Evolutionary conservation across 83 land plant genomes (phyloP).

Genomic region (Isoetes engelmannii): DNA sequence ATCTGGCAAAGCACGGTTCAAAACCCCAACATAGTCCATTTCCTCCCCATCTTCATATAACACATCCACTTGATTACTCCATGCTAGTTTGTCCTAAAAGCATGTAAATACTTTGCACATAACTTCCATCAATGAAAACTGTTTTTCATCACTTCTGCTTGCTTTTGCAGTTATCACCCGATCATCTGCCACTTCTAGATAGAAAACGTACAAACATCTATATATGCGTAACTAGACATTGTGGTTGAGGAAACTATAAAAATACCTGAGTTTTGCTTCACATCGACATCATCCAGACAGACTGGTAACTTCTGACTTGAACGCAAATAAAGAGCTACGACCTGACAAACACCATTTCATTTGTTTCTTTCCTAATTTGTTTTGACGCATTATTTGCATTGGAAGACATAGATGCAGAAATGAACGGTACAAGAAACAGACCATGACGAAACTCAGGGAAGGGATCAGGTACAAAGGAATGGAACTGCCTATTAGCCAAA

Average conservation of each 20-base stretch:
- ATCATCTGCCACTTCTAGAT: background rate
- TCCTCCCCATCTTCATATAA: slow-evolving; percentile 39
- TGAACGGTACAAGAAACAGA: no score
- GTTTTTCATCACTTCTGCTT: slow-evolving; percentile 25
- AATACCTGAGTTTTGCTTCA: background rate
- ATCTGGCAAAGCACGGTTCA: slow-evolving; percentile 73
- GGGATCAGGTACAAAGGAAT: no score
- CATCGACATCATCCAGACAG: background rate
- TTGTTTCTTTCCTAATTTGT: no score
- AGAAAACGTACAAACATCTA: no score
- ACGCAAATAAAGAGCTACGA: slow-evolving; percentile 64
- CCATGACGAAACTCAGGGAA: no score
- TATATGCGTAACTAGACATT: no score
- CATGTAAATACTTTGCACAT: background rate
- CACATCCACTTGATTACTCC: background rate
- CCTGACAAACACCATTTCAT: slow-evolving; percentile 37
- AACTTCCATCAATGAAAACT: slow-evolving; percentile 5
- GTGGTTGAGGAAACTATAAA: no score
- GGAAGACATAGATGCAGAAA: no score
- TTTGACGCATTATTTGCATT: no score
- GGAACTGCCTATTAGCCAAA: no score
- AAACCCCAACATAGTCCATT: slow-evolving; percentile 74
- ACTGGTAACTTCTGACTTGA: slow-evolving; percentile 38
- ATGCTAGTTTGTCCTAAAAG: background rate
- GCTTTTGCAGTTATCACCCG: slow-evolving; percentile 22